These are phyloP conservation scores for Polyporus arcularius DNA, from an alignment of 768 basidiomycete species.

Conservation along the genomic window DNA sequence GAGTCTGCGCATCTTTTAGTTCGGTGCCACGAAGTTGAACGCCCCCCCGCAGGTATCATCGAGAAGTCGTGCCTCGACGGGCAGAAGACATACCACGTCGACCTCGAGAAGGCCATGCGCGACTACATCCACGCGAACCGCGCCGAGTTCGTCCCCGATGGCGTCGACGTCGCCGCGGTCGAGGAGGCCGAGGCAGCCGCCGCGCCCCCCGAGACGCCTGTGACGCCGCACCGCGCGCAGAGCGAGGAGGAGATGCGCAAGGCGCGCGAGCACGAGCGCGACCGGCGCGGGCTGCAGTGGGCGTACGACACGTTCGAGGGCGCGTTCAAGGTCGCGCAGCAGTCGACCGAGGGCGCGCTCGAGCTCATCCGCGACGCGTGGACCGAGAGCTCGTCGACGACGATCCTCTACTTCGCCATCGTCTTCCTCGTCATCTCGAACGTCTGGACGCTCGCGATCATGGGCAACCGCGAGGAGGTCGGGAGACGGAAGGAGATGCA, in stretches of 20 bases:
- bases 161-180: constrained; percentile 61
- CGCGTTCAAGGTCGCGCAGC: constrained; percentile 66
- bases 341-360: constrained; percentile 69
- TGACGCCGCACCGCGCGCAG: constrained; percentile 7
- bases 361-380: constrained; percentile 80
- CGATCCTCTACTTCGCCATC: constrained; percentile 74
- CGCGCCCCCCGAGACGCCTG: constrained; percentile 23
- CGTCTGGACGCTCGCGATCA: constrained; percentile 60
- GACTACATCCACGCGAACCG: constrained; percentile 87
- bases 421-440: constrained; percentile 75
- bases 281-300: constrained; percentile 79
- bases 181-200: constrained; percentile 40
- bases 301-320: constrained; percentile 86
- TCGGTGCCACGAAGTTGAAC: neutral
- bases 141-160: constrained; percentile 86
- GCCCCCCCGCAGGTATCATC: constrained; percentile 70
- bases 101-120: constrained; percentile 84
- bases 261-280: constrained; percentile 66
- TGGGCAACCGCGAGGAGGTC: constrained; percentile 48
- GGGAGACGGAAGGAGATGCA: constrained; percentile 48
- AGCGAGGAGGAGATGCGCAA: constrained; percentile 45
- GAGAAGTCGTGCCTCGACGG: constrained; percentile 91
- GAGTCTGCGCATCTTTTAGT: constrained; percentile 17
- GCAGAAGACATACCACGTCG: constrained; percentile 83
- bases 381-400: constrained; percentile 74